Base-by-base conservation (phyloP, 1,284 basidiomycete genomes). In the Violaceomyces palustris region DNA sequence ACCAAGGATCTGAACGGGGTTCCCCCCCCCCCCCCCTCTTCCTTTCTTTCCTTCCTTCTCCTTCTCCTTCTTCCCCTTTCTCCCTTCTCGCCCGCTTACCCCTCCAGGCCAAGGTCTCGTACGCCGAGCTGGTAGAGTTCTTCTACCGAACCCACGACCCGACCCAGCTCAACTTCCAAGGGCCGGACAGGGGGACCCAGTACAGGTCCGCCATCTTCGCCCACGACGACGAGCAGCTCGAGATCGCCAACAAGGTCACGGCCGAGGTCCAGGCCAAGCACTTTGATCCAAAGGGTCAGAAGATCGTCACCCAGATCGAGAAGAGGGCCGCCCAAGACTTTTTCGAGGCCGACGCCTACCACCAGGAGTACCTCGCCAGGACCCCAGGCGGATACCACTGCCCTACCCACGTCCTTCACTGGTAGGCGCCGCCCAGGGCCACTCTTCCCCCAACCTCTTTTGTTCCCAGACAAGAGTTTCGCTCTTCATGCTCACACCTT, bases 171-270 rank as follows among this genome's bases (percentile, higher is more conserved):
- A 68, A 74, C 45, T 52, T 55, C 28, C 74, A 75, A 55, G 74
- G 74, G 22, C 63, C 64, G 25, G 74, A 75, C 48, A 50, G 62
- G 17, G 74, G 74, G 15, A 67, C 72, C 6, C 72, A 97, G 75
- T 97, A 97, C 75, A 87, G 93, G 41, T 91, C 88, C 3, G 88
- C 83, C 18, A 92, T 98, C 72, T 97, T 91, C 76, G 85, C 82
- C 30, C 78, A 87, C 66, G 80, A 82, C 2, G 78, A 81, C 1
- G 85, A 87, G 67, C 93, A 98, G 75, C 78, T 79, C 35, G 74
- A 79, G 35, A 81, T 83, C 36, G 92, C 90, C 1, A 79, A 83
- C 64, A 80, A 82, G 33, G 84, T 97, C 2, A 93, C 87, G 0
- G 80, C 80, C 19, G 86, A 92, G 69, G 82, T 96, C 1, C 87